Percentiles rank a stretch among this genome's conserved stretches.
These are phyloP conservation scores for Saccharomycopsis oosterbeekiorum DNA, from an alignment of 805 yeast genomes.

Conservation along the genomic window DNA sequence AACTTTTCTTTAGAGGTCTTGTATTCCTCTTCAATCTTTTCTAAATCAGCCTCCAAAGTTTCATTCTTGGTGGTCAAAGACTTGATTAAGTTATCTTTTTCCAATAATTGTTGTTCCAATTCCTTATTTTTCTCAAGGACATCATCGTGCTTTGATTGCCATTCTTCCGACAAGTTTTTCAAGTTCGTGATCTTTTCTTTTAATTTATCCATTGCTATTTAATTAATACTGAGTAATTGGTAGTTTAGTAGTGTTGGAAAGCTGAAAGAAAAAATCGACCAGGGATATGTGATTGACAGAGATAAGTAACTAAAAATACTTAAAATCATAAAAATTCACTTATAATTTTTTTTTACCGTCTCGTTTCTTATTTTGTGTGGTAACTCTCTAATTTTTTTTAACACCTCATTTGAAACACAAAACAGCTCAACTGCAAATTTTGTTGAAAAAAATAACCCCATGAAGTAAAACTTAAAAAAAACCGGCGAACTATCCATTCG, in stretches of 20 bases:
- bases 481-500: no score
- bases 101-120: conserved; percentile 52
- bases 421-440: background rate
- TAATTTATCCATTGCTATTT: conserved; percentile 15
- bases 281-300: no score
- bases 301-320: background rate
- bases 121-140: conserved; percentile 45
- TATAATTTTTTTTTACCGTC: background rate
- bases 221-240: background rate
- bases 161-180: conserved; percentile 54
- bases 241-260: no score
- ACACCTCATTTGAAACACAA: conserved; percentile 2
- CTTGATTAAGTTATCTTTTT: conserved; percentile 54
- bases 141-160: conserved; percentile 60
- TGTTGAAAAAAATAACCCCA: background rate
- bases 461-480: background rate
- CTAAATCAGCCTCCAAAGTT: conserved; percentile 42
- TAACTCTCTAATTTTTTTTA: background rate
- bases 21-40: conserved; percentile 45
- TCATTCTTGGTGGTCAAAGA: conserved; percentile 53
- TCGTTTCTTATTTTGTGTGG: background rate
- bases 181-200: conserved; percentile 29
- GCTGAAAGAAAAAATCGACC: no score
- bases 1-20: conserved; percentile 50
- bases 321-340: background rate